Percentiles rank a stretch among this genome's conserved stretches.
These are phyloP conservation scores for Ceratobasidium sp. DNA, from an alignment of 1,284 basidiomycete genomes.

Conservation along the genomic window DNA sequence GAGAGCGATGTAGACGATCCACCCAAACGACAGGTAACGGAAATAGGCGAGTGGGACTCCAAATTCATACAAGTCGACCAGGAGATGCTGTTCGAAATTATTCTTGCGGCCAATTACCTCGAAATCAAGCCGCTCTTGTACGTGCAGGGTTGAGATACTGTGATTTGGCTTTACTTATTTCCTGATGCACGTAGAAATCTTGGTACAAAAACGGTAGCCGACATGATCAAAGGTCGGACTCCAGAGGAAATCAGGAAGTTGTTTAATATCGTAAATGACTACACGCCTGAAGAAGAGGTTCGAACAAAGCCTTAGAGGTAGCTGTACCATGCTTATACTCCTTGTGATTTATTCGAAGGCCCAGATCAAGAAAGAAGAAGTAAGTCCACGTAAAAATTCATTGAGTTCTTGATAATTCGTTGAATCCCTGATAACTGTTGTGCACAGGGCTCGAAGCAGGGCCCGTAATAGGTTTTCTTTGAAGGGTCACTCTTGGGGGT, in stretches of 20 bases:
- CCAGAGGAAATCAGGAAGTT: constrained; percentile 96
- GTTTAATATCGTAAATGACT: constrained; percentile 98
- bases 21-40: constrained; percentile 54
- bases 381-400: constrained; percentile 59
- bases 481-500: too few species aligned
- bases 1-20: too few species aligned
- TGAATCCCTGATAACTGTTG: too few species aligned
- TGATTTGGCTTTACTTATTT: constrained; percentile 2
- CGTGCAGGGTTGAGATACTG: constrained; percentile 53
- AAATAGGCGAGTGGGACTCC: constrained; percentile 99
- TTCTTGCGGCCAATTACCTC: constrained; percentile 99
- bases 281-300: constrained; percentile 98
- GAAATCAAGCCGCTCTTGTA: constrained; percentile 99
- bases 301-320: constrained; percentile 50
- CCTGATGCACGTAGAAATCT: constrained; percentile 77
- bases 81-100: constrained; percentile 99
- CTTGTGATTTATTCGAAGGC: constrained; percentile 66
- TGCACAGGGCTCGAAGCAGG: too few species aligned
- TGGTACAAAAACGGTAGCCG: constrained; percentile 99
- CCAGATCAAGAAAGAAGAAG: constrained; percentile 99
- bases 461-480: too few species aligned
- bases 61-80: constrained; percentile 98
- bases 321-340: constrained; percentile 16
- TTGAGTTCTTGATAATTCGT: too few species aligned
- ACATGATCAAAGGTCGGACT: constrained; percentile 99